Base-by-base conservation (phyloP, 116 monocot genomes). In the Cymodocea nodosa region DNA sequence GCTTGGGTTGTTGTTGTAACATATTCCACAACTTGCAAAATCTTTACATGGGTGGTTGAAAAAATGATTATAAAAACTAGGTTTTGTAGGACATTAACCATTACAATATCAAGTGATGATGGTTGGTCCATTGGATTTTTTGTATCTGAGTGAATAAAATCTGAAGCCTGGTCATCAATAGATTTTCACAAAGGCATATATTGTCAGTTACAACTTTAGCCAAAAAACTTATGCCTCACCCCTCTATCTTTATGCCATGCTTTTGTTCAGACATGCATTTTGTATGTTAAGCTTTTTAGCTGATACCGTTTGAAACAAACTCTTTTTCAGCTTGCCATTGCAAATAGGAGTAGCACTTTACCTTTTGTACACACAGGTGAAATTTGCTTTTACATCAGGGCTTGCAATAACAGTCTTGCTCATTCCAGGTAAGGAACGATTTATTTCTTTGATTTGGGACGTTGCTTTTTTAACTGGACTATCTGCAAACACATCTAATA, bases 341-440 rank as follows among this genome's bases (percentile, higher is more conserved):
- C 98, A 98, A 78, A 98, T 98, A 74, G 84, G 80, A 61, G 72
- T 92, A 53, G 98, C 92, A 54, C 72, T 98, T 4, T 98, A 82
- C 81, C 82, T 98, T 53, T 72, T 98, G 68, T 98, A 98, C 66
- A 92, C 89, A 10, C 98, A 98, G 79, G 92, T 98, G 57, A 81
- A 77, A 69, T 98, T 82, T 81, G 98, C 98, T 56, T 98, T 98
- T 82, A 23, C 89, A 70, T 89, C 92, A 51, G 98, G 98, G 34
- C 40, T 92, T 75, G 79, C 80, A 48, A 74, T 98, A 71, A 98
- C 86, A 15, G 69, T 98, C 25, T 76, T 98, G 79, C 89, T 98
- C 35, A 98, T 98, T 75, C 98, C 98, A 86, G 98, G 98, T 98
- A 80, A 64, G 50, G 40, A 23, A 5, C n/a, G 17, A 54, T 54